Percentiles rank a stretch among this genome's conserved stretches.
Evolutionary conservation across 2,329 filamentous ascomycete species (phyloP).

Genomic region (Coleophoma crateriformis): DNA sequence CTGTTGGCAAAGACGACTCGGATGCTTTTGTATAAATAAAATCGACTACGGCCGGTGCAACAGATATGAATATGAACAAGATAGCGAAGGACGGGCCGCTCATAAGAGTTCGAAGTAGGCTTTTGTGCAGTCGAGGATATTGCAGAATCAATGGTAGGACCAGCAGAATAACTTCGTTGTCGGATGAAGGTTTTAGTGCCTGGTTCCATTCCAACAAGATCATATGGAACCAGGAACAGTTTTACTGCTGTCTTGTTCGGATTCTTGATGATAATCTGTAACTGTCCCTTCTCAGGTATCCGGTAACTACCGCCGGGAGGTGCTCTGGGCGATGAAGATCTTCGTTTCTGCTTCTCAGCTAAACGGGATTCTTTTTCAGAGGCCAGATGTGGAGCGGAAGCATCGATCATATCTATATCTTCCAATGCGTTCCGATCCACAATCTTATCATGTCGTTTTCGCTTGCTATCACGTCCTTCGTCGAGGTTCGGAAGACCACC

Average conservation of each 20-base stretch:
- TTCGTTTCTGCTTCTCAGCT: constrained; percentile 53
- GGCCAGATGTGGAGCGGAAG: constrained; percentile 8
- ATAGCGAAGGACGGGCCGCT: constrained; percentile 77
- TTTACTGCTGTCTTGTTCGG: constrained; percentile 98
- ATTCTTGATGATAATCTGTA: constrained; percentile 97
- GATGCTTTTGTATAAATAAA: constrained; percentile 86
- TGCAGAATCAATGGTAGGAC: constrained; percentile 65
- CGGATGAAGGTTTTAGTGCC: constrained; percentile 95
- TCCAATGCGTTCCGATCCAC: constrained; percentile 10
- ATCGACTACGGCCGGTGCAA: constrained; percentile 75
- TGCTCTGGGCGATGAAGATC: constrained; percentile 54
- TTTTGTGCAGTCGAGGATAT: constrained; percentile 16
- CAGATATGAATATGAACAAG: constrained; percentile 92
- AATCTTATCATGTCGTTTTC: constrained; percentile 24
- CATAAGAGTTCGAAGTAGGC: constrained; percentile 35
- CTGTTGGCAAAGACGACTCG: constrained; percentile 95
- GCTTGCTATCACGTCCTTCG: constrained; percentile 34
- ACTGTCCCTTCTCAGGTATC: constrained; percentile 86
- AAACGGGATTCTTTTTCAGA: constrained; percentile 34
- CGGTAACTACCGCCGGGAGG: constrained; percentile 87
- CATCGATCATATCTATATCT: constrained; percentile 18
- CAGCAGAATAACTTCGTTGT: constrained; percentile 87
- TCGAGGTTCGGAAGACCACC: constrained; percentile 60
- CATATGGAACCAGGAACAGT: constrained; percentile 89
- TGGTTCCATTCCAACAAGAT: constrained; percentile 85